A percentile compares a stretch with the other conserved stretches of the same genome.
Conservation (phyloP, 2,329 filamentous ascomycete species). For the Helotiales sp. region DNA sequence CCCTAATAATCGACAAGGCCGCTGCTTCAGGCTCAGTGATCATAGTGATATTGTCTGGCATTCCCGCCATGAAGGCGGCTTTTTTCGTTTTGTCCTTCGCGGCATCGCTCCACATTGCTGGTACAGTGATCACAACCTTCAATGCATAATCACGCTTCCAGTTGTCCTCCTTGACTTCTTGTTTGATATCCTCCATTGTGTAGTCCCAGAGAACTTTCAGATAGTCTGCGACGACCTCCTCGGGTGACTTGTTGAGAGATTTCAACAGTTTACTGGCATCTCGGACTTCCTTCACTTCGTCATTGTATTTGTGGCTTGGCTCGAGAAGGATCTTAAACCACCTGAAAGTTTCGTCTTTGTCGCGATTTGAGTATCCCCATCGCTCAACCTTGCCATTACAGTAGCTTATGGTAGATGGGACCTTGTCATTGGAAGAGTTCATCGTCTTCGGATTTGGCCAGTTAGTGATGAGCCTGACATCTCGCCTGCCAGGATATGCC, state of each 20-base stretch:
- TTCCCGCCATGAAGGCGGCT: background rate
- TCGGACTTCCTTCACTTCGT: background rate
- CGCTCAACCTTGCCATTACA: background rate
- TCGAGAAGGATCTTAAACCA: slow-evolving; percentile 7
- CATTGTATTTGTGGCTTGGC: background rate
- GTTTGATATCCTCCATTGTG: too few species aligned
- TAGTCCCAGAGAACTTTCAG: background rate
- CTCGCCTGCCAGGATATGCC: background rate
- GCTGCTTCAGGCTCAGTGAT: slow-evolving; percentile 15
- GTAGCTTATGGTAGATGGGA: slow-evolving; percentile 2
- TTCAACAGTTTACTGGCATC: background rate
- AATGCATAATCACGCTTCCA: too few species aligned
- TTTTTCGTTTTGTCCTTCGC: background rate
- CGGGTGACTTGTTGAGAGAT: background rate
- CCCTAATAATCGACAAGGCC: background rate
- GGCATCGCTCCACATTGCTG: slow-evolving; percentile 7
- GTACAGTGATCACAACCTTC: slow-evolving; percentile 9
- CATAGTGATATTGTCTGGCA: slow-evolving; percentile 1
- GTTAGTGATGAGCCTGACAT: too few species aligned
- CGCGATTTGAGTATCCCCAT: slow-evolving; percentile 4
- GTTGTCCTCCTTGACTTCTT: too few species aligned
- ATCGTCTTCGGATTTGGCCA: too few species aligned
- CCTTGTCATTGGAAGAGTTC: too few species aligned
- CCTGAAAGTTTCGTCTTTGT: background rate
- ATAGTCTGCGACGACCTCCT: slow-evolving; percentile 10